Evolutionary conservation across 176 grass and related monocot genomes (phyloP).

Genomic region (Thinopyrum elongatum): DNA sequence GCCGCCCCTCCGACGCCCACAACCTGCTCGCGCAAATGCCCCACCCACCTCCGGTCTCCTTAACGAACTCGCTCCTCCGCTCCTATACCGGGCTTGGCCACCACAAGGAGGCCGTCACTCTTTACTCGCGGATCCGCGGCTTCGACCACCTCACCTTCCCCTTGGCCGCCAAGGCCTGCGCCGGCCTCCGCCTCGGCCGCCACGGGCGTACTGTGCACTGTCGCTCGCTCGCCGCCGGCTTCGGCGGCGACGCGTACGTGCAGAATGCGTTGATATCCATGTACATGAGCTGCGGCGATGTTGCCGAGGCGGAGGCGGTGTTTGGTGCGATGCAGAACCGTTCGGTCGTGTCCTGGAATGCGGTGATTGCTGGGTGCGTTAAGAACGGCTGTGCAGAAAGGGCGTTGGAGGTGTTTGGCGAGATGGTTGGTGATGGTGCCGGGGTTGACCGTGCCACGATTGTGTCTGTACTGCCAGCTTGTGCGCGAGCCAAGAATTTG

Average conservation of each 20-base stretch:
- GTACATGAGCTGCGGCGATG: conserved; percentile 57
- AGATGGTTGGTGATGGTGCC: conserved; percentile 29
- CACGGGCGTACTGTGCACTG: conserved; percentile 44
- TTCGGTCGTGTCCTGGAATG: conserved; percentile 56
- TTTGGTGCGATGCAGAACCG: conserved; percentile 41
- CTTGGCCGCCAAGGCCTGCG: conserved; percentile 63
- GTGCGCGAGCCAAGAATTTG: conserved; percentile 50
- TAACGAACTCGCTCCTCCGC: conserved; percentile 54
- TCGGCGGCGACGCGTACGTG: conserved; percentile 47
- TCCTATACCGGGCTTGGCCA: conserved; percentile 37
- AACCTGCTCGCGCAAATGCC: conserved; percentile 52
- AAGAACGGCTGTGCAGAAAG: conserved; percentile 35
- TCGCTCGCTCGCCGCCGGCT: conserved; percentile 44
- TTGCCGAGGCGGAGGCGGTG: conserved; percentile 26
- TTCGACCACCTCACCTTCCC: conserved; percentile 72
- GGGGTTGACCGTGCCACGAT: conserved; percentile 48
- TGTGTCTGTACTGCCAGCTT: conserved; percentile 58
- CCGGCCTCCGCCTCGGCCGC: conserved; percentile 22
- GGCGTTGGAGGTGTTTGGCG: conserved; percentile 48
- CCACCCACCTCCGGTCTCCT: conserved; percentile 9
- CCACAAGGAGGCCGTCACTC: conserved; percentile 35
- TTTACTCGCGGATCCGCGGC: conserved; percentile 47
- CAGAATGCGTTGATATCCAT: conserved; percentile 61
- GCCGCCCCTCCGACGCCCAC: conserved; percentile 31
- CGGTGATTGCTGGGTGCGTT: conserved; percentile 46